Evolutionary conservation across 2,329 filamentous ascomycete genomes (phyloP), one percentile per base, ranked within the genome.

Genomic region (Mariannaea elegans): DNA sequence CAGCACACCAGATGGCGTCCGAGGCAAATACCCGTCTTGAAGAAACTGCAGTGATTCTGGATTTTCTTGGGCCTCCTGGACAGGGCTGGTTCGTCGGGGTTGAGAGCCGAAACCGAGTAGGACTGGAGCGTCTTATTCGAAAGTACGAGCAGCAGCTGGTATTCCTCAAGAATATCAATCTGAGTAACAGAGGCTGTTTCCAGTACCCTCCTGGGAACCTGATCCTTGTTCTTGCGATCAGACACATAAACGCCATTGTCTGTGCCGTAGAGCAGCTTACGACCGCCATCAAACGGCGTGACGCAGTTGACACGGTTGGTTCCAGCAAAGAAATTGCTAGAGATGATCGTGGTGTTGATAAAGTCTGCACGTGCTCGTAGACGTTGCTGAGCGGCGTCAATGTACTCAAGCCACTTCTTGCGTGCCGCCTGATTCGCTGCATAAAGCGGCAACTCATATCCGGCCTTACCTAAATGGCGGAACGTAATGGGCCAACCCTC

Each of bases 381-480:
- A 63, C 91, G 91, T 70, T 92, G 88, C 76, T 99, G 96, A 66
- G 97, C 93, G 48, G 88, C 85, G 71, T 97, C 93, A 69, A 99
- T 97, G 72, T 92, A 90, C 78, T 99, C 94, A 74, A 99, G 93
- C 90, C 95, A 99, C 78, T 98, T 99, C 75, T 94, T 92, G 59
- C 95, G 87, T 23, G 93, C 92, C 8, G 92, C 90, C 68, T 92
- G 90, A 59, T 92, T 96, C 9, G 90, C 88, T 45, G 93, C 94
- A 76, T 90, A 98, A 4, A 99, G 83, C 3, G 94, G 95, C 70
- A 93, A 81, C 74, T 97, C 94, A 73, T 97, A 99, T 29, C 94
- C 95, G 53, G 93, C 94, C 77, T 97, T 97, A 47, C 95, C 95
- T 60, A 99, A 84, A 82, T 97, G 93, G 68, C 92, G 90, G 83